Evolutionary conservation across 768 basidiomycete species (phyloP).

Genomic region (Lactifluus piperatus): DNA sequence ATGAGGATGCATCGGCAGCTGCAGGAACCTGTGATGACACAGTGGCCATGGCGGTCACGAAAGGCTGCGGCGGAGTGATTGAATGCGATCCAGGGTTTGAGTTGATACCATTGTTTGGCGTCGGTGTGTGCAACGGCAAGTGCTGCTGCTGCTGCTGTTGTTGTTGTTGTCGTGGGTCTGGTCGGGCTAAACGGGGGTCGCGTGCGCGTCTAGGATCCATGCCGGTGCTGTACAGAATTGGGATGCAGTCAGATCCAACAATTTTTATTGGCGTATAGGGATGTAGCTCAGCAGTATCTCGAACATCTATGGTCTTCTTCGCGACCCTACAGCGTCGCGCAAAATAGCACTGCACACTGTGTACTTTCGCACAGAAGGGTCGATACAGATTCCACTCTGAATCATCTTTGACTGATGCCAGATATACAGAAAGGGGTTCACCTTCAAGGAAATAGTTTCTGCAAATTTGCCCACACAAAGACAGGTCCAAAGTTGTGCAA

Average conservation of each 20-base stretch:
- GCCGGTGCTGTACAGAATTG: constrained; percentile 3
- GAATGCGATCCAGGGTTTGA: constrained; percentile 14
- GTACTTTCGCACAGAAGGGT: constrained; percentile 37
- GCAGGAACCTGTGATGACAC: constrained; percentile 11
- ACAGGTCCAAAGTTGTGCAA: too few species aligned
- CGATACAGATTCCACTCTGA: constrained; percentile 88
- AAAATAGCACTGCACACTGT: constrained; percentile 11
- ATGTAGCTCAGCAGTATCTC: constrained; percentile 80
- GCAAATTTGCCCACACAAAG: not conserved
- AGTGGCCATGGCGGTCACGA: constrained; percentile 17
- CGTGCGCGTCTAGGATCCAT: constrained; percentile 81
- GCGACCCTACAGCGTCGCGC: constrained; percentile 43
- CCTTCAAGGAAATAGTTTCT: constrained; percentile 3
- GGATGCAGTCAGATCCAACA: constrained; percentile 14
- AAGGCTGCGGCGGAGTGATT: constrained; percentile 20
- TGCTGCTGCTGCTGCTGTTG: constrained; percentile 30
- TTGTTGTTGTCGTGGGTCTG: constrained; percentile 55
- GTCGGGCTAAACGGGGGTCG: constrained; percentile 70
- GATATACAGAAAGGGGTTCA: not conserved
- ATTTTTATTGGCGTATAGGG: constrained; percentile 17
- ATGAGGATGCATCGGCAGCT: constrained; percentile 3
- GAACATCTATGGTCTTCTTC: constrained; percentile 73
- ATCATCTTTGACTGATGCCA: constrained; percentile 48
- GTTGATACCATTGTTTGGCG: constrained; percentile 3
- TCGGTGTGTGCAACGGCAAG: not conserved